Base-by-base conservation (phyloP, 768 basidiomycete species). In the Kwoniella bestiolae region DNA sequence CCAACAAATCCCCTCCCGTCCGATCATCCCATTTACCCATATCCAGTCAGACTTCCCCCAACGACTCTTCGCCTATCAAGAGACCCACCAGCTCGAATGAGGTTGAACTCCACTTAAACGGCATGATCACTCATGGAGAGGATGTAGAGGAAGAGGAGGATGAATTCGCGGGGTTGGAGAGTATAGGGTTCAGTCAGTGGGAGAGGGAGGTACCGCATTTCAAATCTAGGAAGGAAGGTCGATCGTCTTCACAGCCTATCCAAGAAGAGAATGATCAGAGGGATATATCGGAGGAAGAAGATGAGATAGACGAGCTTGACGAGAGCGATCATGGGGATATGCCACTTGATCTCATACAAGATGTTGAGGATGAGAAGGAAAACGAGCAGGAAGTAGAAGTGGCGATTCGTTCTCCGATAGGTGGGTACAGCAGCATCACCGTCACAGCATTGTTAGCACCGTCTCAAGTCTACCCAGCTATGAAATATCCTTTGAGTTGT, bases 111-210 rank as follows among this genome's bases (percentile, higher is more conserved):
- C 52, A 55, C 16, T 5, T 35, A 6, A 38, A 57, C 3, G 11
- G 21, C 16, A 26, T 14, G 7, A n/a, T n/a, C n/a, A n/a, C n/a
- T n/a, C n/a, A n/a, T n/a, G n/a, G 25, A 31, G 41, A 51, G 32
- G 50, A 31, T 7, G 60, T 41, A 16, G 65, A 61, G 12, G 56
- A 57, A 14, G 66, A 67, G 16, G 53, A 50, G 25, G 50, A 49
- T 11, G 67, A 63, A 38, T 59, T 63, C 55, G 56, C 26, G 18
- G 67, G 61, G 14, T 58, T 68, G 41, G 67, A 69, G 58, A 56
- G 44, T 4, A 64, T 69, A 9, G 56, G 60, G 16, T 50, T 29
- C 2, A 59, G 55, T 18, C 67, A 68, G 41, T 68, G 67, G 67
- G 60, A 49, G 23, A 56, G 60, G 31, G 65, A 66, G 56, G 59